Percentiles rank a stretch among this genome's conserved stretches.
Evolutionary conservation across 2,329 filamentous ascomycete genomes (phyloP).

Genomic region (Rutstroemia sp.): DNA sequence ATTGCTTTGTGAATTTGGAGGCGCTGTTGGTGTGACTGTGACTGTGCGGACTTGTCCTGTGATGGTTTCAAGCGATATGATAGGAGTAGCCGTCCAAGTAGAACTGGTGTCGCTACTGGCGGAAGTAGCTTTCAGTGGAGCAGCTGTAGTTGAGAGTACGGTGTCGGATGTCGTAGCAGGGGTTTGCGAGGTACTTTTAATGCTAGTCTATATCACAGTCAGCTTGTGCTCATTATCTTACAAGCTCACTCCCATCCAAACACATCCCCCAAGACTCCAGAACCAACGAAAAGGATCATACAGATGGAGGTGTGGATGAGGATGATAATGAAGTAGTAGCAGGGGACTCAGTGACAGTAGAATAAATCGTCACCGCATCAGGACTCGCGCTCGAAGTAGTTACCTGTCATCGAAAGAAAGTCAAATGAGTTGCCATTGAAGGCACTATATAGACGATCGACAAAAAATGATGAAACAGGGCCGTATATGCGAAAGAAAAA

Average conservation of each 20-base stretch:
- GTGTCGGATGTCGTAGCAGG: constrained; percentile 1
- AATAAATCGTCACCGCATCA: constrained; percentile 1
- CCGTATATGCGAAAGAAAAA: constrained; percentile 1
- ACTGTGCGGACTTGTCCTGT: constrained; percentile 50
- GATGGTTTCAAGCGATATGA: constrained; percentile 41
- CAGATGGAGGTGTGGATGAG: constrained; percentile 19
- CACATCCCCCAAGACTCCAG: neutral
- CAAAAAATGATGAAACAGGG: constrained; percentile 1
- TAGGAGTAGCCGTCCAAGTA: constrained; percentile 31
- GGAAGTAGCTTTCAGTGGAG: constrained; percentile 3
- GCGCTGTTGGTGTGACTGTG: constrained; percentile 41
- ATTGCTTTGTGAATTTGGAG: constrained; percentile 19
- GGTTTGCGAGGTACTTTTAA: constrained; percentile 1
- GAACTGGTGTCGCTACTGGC: constrained; percentile 17
- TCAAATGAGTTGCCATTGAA: constrained; percentile 28
- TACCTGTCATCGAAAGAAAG: constrained; percentile 24
- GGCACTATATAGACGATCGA: constrained; percentile 8
- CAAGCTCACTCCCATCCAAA: neutral
- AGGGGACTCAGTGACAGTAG: constrained; percentile 2
- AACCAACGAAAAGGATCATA: constrained; percentile 29
- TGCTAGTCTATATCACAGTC: neutral
- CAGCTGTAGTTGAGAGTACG: neutral
- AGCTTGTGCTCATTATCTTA: too few species aligned
- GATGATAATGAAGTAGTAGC: neutral
- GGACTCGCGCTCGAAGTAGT: constrained; percentile 18